Base-by-base conservation (phyloP, 2,329 filamentous ascomycete species). In the Fusarium tuaranense region DNA sequence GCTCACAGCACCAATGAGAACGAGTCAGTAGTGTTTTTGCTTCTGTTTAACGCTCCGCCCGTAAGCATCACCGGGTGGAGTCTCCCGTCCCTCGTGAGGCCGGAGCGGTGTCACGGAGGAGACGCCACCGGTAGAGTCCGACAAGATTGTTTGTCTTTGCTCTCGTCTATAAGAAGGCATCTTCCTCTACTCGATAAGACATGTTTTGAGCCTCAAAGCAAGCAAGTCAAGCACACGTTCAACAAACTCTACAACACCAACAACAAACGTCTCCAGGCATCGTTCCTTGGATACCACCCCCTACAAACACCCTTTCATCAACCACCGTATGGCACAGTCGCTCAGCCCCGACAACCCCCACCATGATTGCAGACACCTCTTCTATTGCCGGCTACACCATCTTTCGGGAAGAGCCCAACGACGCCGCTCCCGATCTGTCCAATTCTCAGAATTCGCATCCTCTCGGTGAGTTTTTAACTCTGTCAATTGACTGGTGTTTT, bases 371-470 rank as follows among this genome's bases (percentile, higher is more conserved):
- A 77, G 85, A 86, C 79, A 85, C 83, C 70, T 80, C 81, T 71
- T 82, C 82, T 72, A 83, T 86, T 79, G 79, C 85, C 75, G 85
- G 85, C 62, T 86, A 86, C 81, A 84, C 83, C 69, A 84, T 86
- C 71, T 85, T 82, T 78, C 84, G 84, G 78, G 84, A 84, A 76
- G 84, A 83, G 78, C 76, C 81, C 79, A 82, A 75, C 79, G 82
- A 81, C 70, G 78, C 80, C 75, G 80, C 80, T 78, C 81, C 81
- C 71, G 79, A 83, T 64, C 71, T 79, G 59, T 76, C 81, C 70
- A 80, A 79, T 65, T 77, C 78, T 67, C 78, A 73, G 69, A 75
- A 79, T 48, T 75, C 78, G 18, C 84, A 86, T 76, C 84, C 84
- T 71, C 80, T 86, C 44, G 83, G 82, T 83, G 68, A 13, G 61